Base-by-base conservation (phyloP, 306 rosid genomes). In the Leucaena leucocephala region DNA sequence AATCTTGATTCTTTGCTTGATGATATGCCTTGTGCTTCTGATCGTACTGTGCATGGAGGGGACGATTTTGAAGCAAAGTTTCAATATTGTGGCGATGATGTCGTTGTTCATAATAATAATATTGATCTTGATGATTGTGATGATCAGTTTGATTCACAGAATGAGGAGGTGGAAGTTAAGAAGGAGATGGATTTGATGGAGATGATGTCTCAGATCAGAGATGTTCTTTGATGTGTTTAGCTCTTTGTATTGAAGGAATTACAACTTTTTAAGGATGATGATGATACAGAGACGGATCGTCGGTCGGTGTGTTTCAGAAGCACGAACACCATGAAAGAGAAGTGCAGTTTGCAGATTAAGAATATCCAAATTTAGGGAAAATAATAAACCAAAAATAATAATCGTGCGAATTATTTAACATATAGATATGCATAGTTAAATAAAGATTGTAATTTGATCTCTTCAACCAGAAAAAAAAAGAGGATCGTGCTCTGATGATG, bases 121-220 rank as follows among this genome's bases (percentile, higher is more conserved):
- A 0, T 12, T 33, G 17, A 33, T 61, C 11, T 54, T 54, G 12
- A 16, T 54, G 59, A 27, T 10, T 35, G 9, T 27, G 36, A 59
- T 59, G 38, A 73, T 39, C 66, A 71, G 33, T 48, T 77, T 68
- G 85, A 81, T 78, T 67, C 50, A 71, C 64, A 19, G 64, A 44
- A 19, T 55, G 13, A 63, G 55, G 91, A 65, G 59, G 80, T 17
- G 74, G 85, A 86, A 69, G 90, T 85, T 74, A 88, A 89, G 87
- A 78, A 89, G 85, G 97, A 92, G 85, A 9, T 91, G 82, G 97
- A 91, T 88, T 91, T 94, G 86, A 89, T 87, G 81, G 92, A 94
- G 84, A 86, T 92, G 95, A 89, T 89, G 64, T 81, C 75, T 77
- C 92, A 76, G 52, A 82, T 82, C 66, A 89, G 83, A 21, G 68